phyloP scores from a whole-genome alignment of 2,329 filamentous ascomycete species.

The Pestalotiopsis sp. region DNA sequence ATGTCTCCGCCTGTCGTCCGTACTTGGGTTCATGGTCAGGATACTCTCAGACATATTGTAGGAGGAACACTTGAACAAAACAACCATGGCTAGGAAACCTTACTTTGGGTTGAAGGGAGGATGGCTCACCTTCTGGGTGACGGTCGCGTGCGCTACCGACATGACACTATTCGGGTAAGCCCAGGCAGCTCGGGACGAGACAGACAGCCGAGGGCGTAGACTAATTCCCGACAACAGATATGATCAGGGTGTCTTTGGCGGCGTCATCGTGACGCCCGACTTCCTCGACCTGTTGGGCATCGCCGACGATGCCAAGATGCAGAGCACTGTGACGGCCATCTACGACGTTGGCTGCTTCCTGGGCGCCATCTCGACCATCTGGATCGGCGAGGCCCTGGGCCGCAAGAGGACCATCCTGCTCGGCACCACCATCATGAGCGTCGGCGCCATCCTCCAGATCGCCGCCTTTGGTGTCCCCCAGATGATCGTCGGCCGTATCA shows the following conservation, averaged over 20 bases:
- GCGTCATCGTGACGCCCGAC: constrained; percentile 53
- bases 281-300: constrained; percentile 49
- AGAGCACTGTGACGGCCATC: constrained; percentile 54
- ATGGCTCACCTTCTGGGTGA: constrained; percentile 26
- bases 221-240: constrained; percentile 24
- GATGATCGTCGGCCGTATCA: constrained; percentile 44
- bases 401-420: constrained; percentile 33
- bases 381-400: constrained; percentile 34
- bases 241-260: constrained; percentile 55
- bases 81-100: constrained; percentile 6
- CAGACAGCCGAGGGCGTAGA: too few relatives aligned
- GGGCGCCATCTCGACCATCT: constrained; percentile 40
- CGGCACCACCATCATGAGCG: constrained; percentile 33
- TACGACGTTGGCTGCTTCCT: constrained; percentile 64
- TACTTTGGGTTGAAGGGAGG: constrained; percentile 24
- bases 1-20: background rate
- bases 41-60: background rate
- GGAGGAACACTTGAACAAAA: background rate
- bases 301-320: constrained; percentile 23
- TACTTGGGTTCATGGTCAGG: background rate
- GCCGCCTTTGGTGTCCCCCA: constrained; percentile 37
- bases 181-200: background rate
- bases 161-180: constrained; percentile 28
- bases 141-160: constrained; percentile 24
- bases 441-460: constrained; percentile 36